A percentile compares a stretch with the other conserved stretches of the same genome.
phyloP scores from a whole-genome alignment of 257 asterid species.

The Solanum pimpinellifolium region DNA sequence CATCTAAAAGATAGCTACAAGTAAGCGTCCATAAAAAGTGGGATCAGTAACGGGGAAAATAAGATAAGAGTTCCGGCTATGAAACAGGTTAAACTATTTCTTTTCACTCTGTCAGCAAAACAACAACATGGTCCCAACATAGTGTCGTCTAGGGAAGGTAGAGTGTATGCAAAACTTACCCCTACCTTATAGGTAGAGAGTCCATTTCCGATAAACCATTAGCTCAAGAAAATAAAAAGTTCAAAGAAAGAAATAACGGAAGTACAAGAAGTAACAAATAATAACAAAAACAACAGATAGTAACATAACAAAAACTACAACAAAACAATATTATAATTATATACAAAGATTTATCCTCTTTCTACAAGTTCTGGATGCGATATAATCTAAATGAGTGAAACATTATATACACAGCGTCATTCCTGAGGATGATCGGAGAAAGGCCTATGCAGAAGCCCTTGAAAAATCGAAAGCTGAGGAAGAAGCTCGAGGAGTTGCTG shows the following conservation, averaged over 20 bases:
- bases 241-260: background rate
- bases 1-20: background rate
- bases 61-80: background rate
- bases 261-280: background rate
- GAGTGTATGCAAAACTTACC: background rate
- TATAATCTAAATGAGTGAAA: background rate
- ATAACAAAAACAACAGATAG: background rate
- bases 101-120: background rate
- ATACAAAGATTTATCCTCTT: background rate
- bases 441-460: slow-evolving; percentile 62
- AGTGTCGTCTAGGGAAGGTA: background rate
- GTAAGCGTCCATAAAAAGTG: background rate
- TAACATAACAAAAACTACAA: background rate
- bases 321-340: background rate
- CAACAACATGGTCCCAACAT: background rate
- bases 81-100: background rate
- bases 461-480: slow-evolving; percentile 52
- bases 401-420: slow-evolving; percentile 36
- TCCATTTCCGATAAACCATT: background rate
- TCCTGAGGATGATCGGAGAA: slow-evolving; percentile 83
- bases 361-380: background rate
- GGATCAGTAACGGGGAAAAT: background rate
- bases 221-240: background rate
- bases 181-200: background rate
- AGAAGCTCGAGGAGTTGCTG: slow-evolving; percentile 59